phyloP scores from a whole-genome alignment of 345 rosid species.

The Excoecaria cochinchinensis region DNA sequence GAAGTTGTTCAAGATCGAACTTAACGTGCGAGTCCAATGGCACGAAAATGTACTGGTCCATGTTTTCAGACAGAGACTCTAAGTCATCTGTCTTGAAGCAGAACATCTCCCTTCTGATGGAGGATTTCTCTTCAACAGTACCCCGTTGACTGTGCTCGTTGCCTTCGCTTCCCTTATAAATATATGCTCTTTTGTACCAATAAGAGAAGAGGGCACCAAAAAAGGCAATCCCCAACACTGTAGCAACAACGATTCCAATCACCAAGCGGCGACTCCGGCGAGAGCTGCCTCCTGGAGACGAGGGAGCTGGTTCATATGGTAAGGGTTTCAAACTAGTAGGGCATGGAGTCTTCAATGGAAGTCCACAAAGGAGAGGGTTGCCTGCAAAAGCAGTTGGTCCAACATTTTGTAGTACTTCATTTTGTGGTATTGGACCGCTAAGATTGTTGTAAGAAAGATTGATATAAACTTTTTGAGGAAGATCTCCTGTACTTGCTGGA shows the following conservation, averaged over 20 bases:
- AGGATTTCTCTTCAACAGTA: slow-evolving; percentile 14
- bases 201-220: slow-evolving; percentile 6
- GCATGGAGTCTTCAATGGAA: slow-evolving; percentile 21
- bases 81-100: slow-evolving; percentile 36
- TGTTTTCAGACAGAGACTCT: slow-evolving; percentile 28
- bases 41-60: slow-evolving; percentile 29
- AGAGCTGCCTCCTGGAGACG: not conserved
- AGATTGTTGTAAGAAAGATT: slow-evolving; percentile 29
- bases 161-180: not conserved
- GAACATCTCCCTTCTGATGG: slow-evolving; percentile 25
- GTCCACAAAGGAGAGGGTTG: slow-evolving; percentile 33
- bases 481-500: slow-evolving; percentile 24
- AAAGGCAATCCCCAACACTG: slow-evolving; percentile 13
- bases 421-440: slow-evolving; percentile 29
- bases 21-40: slow-evolving; percentile 16
- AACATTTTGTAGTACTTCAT: slow-evolving; percentile 13
- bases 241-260: slow-evolving; percentile 9
- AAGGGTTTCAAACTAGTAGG: slow-evolving; percentile 7
- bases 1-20: slow-evolving; percentile 27
- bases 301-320: not conserved
- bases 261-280: not conserved
- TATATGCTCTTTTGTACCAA: slow-evolving; percentile 21
- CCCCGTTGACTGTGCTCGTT: not conserved
- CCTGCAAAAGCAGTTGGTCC: slow-evolving; percentile 36
- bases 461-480: slow-evolving; percentile 26